Conservation (phyloP, 1,139 yeast genomes). For the Suhomyces yuchorum region DNA sequence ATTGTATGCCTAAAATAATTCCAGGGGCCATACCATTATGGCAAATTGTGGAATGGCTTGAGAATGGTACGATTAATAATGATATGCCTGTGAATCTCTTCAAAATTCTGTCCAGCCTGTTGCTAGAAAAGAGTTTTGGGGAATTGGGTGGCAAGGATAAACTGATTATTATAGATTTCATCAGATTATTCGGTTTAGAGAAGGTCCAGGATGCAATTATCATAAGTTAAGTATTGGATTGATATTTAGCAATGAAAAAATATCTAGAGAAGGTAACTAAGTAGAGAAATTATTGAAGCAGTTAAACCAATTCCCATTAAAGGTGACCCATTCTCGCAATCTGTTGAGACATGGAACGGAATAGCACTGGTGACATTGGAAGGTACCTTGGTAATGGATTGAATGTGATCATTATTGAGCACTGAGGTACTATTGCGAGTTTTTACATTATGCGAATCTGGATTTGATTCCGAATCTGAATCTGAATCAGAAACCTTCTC, state of each 20-base stretch:
- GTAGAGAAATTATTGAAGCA: constrained; percentile 21
- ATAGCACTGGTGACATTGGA: constrained; percentile 6
- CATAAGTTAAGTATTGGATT: constrained; percentile 2
- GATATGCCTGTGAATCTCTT: constrained; percentile 23
- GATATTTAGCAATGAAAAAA: constrained; percentile 3
- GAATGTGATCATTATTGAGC: neutral
- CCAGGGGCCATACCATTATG: constrained; percentile 56
- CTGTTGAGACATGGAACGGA: constrained; percentile 9
- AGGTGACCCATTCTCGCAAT: constrained; percentile 22
- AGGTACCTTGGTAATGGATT: neutral
- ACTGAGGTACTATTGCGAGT: neutral
- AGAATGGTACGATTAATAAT: constrained; percentile 21
- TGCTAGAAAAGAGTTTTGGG: constrained; percentile 22
- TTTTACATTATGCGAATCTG: too few relatives aligned
- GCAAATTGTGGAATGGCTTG: constrained; percentile 40
- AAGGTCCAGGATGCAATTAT: constrained; percentile 13
- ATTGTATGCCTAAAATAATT: constrained; percentile 42
- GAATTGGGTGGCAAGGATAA: constrained; percentile 19
- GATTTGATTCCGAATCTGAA: too few relatives aligned
- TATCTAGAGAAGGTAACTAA: constrained; percentile 25
- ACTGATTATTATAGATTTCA: constrained; percentile 17
- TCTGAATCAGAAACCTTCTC: constrained; percentile 16
- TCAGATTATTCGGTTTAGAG: constrained; percentile 22
- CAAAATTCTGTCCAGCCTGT: constrained; percentile 14
- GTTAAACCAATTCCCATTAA: constrained; percentile 18